A percentile compares a stretch with the other conserved stretches of the same genome.
phyloP scores from a whole-genome alignment of 202 grass and related monocot genomes.

The Musa balbisiana region DNA sequence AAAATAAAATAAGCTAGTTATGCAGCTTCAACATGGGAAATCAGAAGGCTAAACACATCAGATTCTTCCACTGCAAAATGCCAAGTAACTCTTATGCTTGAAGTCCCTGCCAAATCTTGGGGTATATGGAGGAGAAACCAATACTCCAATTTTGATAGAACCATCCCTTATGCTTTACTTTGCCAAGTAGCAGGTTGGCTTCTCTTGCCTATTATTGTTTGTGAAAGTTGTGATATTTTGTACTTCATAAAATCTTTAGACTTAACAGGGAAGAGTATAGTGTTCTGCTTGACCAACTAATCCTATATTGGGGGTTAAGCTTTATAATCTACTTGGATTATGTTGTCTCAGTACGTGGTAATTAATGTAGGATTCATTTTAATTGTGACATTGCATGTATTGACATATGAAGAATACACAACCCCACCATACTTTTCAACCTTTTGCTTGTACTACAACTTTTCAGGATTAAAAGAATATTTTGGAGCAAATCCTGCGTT shows the following conservation, averaged over 20 bases:
- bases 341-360: too few relatives aligned
- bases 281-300: background rate
- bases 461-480: slow-evolving; percentile 83
- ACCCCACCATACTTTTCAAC: background rate
- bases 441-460: slow-evolving; percentile 6
- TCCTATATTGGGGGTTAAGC: too few relatives aligned
- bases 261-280: background rate
- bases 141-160: slow-evolving; percentile 62
- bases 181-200: slow-evolving; percentile 88
- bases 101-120: slow-evolving; percentile 59
- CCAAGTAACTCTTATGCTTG: slow-evolving; percentile 79
- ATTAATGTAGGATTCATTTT: background rate
- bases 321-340: too few relatives aligned
- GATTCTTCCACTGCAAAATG: slow-evolving; percentile 45
- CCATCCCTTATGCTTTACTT: slow-evolving; percentile 74
- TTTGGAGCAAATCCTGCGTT: slow-evolving; percentile 68
- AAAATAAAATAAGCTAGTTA: slow-evolving; percentile 18
- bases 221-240: too few relatives aligned
- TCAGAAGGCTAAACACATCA: slow-evolving; percentile 45
- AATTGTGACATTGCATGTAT: background rate
- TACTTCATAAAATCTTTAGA: background rate
- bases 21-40: slow-evolving; percentile 94
- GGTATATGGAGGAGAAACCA: slow-evolving; percentile 62
- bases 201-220: background rate
- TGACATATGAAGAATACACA: background rate